Base-by-base conservation (phyloP, 2,329 filamentous ascomycete genomes). In the Alternaria longipes region DNA sequence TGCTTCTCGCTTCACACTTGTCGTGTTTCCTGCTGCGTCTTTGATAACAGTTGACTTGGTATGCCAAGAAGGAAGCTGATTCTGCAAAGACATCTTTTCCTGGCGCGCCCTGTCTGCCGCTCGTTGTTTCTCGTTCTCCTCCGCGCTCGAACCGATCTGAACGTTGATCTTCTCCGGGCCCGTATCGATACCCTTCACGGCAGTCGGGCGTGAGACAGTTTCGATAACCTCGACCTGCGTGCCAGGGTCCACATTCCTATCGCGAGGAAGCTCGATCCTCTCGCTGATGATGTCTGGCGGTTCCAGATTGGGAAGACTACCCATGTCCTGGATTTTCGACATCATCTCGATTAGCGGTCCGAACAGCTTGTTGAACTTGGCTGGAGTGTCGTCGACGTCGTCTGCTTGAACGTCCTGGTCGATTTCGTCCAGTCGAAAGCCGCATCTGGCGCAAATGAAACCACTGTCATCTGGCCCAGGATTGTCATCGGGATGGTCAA, bases 371-470 rank as follows among this genome's bases (percentile, higher is more conserved):
- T 94, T 94, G 71, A 95, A 80, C 46, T 76, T 78, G 46, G 78
- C 78, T 1, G 78, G 78, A 3, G 75, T 78, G 47, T 80, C 87
- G 54, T 76, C 75, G 44, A 68, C 71, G 20, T 74, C 72, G 42
- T 71, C 68, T 34, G 72, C 73, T 40, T 73, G 67, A 26, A 63
- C 70, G 14, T 70, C 73, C 14, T 72, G 69, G 42, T 69, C 70
- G 22, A 74, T 73, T 36, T 71, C 67, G 45, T 74, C 70, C 24
- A 96, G 84, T 3, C 87, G 80, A 55, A 82, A 83, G 20, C 85
- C 84, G 80, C 95, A 99, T 52, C 89, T 88, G 74, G 94, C 90
- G 79, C 95, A 99, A 47, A 91, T 81, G 76, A 98, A 98, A 0
- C 93, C 79, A 50, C 74, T 78, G 20, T 66, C 61, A 5, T 67